These are phyloP conservation scores for Backusella sp. DNA, from an alignment of 192 early-diverging fungal genomes.

Conservation along the genomic window DNA sequence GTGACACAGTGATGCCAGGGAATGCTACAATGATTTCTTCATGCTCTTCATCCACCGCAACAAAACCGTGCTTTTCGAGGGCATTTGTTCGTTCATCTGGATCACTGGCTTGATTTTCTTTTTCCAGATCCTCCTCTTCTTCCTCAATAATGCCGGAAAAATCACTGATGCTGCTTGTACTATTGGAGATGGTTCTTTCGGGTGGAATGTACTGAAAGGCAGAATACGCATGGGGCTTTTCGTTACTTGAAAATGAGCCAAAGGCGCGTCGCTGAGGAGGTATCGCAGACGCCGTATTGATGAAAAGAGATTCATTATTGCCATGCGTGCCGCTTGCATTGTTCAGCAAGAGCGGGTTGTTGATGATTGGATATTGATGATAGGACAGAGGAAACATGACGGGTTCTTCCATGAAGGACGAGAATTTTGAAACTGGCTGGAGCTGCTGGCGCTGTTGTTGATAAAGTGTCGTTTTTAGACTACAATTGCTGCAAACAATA, in stretches of 20 bases:
- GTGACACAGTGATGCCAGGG: not conserved
- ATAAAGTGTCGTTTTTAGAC: not conserved
- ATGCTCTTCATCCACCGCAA: slow-evolving; percentile 26
- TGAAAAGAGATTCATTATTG: not conserved
- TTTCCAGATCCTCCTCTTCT: not conserved
- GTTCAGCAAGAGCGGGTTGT: not conserved
- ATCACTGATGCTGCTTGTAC: not conserved
- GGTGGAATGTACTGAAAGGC: slow-evolving; percentile 15
- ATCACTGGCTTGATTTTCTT: not conserved
- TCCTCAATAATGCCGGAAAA: not conserved
- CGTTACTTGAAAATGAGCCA: not conserved
- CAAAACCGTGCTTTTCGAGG: slow-evolving; percentile 11
- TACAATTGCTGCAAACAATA: not conserved
- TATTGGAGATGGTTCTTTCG: not conserved
- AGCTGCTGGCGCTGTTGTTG: not conserved
- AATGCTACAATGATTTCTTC: slow-evolving; percentile 28
- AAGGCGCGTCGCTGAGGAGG: not conserved
- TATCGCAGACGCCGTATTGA: slow-evolving; percentile 1
- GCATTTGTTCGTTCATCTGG: not conserved
- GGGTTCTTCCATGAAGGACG: not conserved
- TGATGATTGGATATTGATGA: not conserved
- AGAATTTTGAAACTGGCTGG: not conserved
- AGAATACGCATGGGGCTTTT: slow-evolving; percentile 7
- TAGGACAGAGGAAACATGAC: slow-evolving; percentile 14
- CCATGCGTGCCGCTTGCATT: not conserved